Conservation (phyloP, 805 yeast species). For the Kodamaea sagamina region DNA sequence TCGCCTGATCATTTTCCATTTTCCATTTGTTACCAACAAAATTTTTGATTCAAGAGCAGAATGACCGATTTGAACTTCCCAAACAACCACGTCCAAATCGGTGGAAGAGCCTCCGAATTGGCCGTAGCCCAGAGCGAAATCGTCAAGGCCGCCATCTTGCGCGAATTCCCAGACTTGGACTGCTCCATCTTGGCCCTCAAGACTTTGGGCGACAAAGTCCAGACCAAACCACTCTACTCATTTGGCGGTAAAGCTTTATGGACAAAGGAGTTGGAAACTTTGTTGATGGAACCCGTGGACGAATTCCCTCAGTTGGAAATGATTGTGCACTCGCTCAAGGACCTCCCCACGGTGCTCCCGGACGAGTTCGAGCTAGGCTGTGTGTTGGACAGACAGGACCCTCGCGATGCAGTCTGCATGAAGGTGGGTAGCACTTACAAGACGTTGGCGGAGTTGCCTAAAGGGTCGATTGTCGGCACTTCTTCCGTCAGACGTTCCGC, state of each 20-base stretch:
- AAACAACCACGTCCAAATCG: slow-evolving; percentile 53
- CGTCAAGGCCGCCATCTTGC: slow-evolving; percentile 61
- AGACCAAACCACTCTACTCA: slow-evolving; percentile 80
- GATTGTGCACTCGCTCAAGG: slow-evolving; percentile 92
- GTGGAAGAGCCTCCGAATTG: slow-evolving; percentile 84
- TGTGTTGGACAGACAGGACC: slow-evolving; percentile 83
- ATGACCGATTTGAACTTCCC: slow-evolving; percentile 19
- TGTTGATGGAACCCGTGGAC: slow-evolving; percentile 64
- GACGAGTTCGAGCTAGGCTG: slow-evolving; percentile 89
- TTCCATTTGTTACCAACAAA: not conserved
- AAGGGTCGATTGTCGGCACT: slow-evolving; percentile 87
- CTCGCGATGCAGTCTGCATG: slow-evolving; percentile 90
- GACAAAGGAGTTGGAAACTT: slow-evolving; percentile 91
- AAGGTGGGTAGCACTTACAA: slow-evolving; percentile 61
- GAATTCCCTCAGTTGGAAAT: slow-evolving; percentile 71
- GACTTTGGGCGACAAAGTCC: slow-evolving; percentile 90
- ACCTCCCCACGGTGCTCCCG: slow-evolving; percentile 88
- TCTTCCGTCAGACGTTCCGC: slow-evolving; percentile 93
- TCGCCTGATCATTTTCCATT: too few species aligned
- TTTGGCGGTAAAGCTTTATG: slow-evolving; percentile 96
- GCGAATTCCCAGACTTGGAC: slow-evolving; percentile 60
- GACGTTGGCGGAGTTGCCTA: slow-evolving; percentile 72
- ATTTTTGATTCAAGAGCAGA: too few species aligned
- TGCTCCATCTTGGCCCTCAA: slow-evolving; percentile 78
- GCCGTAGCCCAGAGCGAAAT: slow-evolving; percentile 86